phyloP scores from a whole-genome alignment of 768 basidiomycete species.

The Collybia sordida region DNA sequence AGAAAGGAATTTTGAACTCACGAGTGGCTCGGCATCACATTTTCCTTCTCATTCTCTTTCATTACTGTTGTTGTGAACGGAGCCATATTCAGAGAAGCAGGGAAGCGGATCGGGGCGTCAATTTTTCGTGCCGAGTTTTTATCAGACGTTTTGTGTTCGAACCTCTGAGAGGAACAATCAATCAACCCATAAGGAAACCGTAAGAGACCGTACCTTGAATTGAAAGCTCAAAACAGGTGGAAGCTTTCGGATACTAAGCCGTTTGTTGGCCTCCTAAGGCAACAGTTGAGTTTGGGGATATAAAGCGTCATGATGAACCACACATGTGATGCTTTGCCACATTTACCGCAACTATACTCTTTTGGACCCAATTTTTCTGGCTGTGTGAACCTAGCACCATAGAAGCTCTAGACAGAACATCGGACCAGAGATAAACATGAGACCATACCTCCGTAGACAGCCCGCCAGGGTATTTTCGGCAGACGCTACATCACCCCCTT shows the following conservation, averaged over 20 bases:
- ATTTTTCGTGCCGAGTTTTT: constrained; percentile 81
- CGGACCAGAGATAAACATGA: constrained; percentile 6
- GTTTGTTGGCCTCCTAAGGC: constrained; percentile 74
- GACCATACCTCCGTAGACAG: constrained; percentile 68
- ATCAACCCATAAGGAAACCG: background rate
- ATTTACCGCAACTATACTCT: constrained; percentile 84
- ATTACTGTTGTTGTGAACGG: constrained; percentile 74
- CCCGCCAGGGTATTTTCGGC: constrained; percentile 69
- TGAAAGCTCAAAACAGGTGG: constrained; percentile 93
- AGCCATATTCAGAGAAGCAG: constrained; percentile 83
- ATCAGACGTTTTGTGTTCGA: constrained; percentile 81
- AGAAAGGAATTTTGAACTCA: constrained; percentile 16
- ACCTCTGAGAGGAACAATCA: constrained; percentile 55
- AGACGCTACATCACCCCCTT: constrained; percentile 38
- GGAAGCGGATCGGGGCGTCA: constrained; percentile 79
- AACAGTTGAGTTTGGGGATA: constrained; percentile 3
- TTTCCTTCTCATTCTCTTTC: constrained; percentile 50
- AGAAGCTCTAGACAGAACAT: background rate
- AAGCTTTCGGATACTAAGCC: constrained; percentile 79
- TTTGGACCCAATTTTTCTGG: constrained; percentile 81
- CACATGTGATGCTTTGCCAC: constrained; percentile 68
- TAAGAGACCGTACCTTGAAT: constrained; percentile 66
- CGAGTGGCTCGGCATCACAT: constrained; percentile 22
- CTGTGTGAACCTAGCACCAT: constrained; percentile 66
- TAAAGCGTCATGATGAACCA: constrained; percentile 18